Evolutionary conservation across 352 stramenopile species (phyloP).

Genomic region (Phytophthora vignae): DNA sequence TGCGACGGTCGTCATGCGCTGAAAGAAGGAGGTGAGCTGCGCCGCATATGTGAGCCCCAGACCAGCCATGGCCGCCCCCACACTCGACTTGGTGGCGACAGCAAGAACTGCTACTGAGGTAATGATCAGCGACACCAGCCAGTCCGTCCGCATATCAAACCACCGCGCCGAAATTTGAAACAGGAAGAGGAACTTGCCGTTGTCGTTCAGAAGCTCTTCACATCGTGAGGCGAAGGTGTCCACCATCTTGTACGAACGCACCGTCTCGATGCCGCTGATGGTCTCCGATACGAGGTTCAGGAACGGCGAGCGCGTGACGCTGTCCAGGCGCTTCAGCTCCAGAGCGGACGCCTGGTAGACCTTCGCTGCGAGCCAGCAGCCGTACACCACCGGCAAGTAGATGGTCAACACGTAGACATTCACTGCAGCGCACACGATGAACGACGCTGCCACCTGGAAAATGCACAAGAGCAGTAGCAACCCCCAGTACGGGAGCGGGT

Average conservation of each 20-base stretch:
- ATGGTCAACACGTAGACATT: conserved; percentile 53
- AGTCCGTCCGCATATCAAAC: conserved; percentile 93
- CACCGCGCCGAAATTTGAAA: conserved; percentile 73
- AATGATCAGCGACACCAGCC: conserved; percentile 83
- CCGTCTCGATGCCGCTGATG: conserved; percentile 92
- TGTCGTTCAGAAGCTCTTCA: conserved; percentile 44
- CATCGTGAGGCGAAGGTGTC: conserved; percentile 38
- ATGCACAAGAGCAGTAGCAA: conserved; percentile 49
- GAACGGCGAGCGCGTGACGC: conserved; percentile 88
- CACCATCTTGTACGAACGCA: conserved; percentile 81
- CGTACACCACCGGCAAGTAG: conserved; percentile 44
- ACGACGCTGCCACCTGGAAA: conserved; percentile 34
- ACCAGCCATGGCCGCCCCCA: conserved; percentile 35
- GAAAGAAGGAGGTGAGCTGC: conserved; percentile 50
- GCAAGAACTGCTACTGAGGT: conserved; percentile 86
- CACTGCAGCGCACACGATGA: conserved; percentile 50
- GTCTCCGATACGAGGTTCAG: conserved; percentile 94
- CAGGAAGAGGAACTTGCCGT: conserved; percentile 46
- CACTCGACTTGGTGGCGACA: conserved; percentile 61
- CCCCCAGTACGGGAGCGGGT: conserved; percentile 54
- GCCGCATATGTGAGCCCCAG: conserved; percentile 47
- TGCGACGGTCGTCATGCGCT: conserved; percentile 22
- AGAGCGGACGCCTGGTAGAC: conserved; percentile 82
- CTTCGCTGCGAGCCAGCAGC: conserved; percentile 49
- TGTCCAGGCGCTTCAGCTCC: conserved; percentile 97